These are phyloP conservation scores for Fusarium oxysporum DNA, from an alignment of 2,329 filamentous ascomycete species.

Conservation along the genomic window DNA sequence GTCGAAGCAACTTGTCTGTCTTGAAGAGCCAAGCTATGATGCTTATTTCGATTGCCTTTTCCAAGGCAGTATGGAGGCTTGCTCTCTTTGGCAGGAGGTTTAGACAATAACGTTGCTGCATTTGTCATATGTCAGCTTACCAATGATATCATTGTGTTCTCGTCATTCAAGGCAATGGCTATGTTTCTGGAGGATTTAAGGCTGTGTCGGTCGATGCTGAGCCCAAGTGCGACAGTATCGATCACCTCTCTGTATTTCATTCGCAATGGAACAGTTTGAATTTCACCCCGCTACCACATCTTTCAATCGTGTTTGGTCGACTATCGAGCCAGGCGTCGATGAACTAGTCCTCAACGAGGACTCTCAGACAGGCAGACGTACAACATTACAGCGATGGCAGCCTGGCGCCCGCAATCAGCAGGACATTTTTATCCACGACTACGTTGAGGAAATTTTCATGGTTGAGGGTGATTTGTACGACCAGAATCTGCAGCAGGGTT, in stretches of 20 bases:
- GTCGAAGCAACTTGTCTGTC: neutral
- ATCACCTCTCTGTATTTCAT: neutral
- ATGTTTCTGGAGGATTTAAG: constrained; percentile 2
- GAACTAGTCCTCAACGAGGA: constrained; percentile 53
- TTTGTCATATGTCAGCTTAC: constrained; percentile 35
- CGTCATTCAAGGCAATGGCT: neutral
- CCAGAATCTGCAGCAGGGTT: constrained; percentile 46
- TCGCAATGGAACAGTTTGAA: constrained; percentile 45
- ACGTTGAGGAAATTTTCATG: constrained; percentile 54
- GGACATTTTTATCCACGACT: constrained; percentile 50
- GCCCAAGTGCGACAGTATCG: neutral
- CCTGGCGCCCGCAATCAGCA: constrained; percentile 45
- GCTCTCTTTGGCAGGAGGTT: constrained; percentile 1
- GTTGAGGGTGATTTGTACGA: constrained; percentile 52
- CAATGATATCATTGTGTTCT: constrained; percentile 12
- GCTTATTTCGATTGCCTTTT: neutral
- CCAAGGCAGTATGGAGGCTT: neutral
- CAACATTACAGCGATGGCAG: constrained; percentile 52
- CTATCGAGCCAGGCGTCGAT: constrained; percentile 50
- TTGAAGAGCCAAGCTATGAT: neutral
- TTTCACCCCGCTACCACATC: constrained; percentile 42
- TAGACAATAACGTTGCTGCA: neutral
- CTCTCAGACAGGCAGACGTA: constrained; percentile 44
- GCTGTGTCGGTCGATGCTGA: neutral
- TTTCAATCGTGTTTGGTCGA: constrained; percentile 36